phyloP scores from a whole-genome alignment of 176 grass and related monocot genomes.

The Cenchrus fungigraminus region DNA sequence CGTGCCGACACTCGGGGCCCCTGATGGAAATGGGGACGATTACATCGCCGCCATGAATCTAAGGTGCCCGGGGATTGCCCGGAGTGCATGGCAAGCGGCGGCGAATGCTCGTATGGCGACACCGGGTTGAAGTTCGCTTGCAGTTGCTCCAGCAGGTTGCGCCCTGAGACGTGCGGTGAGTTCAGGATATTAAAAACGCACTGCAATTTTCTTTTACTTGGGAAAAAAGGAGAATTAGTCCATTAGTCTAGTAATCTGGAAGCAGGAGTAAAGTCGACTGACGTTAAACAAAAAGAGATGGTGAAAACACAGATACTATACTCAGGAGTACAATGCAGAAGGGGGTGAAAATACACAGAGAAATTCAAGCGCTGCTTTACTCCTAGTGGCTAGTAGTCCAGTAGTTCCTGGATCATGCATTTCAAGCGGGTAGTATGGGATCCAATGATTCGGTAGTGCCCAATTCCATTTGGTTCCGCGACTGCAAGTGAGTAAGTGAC shows the following conservation, averaged over 20 bases:
- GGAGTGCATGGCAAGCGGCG: slow-evolving; percentile 36
- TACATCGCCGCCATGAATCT: slow-evolving; percentile 5
- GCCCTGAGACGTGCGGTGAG: slow-evolving; percentile 35
- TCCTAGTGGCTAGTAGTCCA: not conserved
- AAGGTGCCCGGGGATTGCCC: not conserved
- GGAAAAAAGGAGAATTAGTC: not conserved
- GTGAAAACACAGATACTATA: not conserved
- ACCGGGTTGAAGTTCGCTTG: slow-evolving; percentile 6
- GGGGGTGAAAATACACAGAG: not conserved
- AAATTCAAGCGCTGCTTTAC: not conserved
- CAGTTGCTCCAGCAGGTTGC: not conserved
- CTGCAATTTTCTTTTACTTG: not conserved
- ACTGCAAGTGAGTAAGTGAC: not conserved
- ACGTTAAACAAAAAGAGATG: not conserved
- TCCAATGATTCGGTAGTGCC: not conserved
- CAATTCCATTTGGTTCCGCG: not conserved
- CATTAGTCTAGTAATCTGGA: not conserved
- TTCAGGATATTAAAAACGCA: not conserved
- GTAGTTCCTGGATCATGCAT: not conserved
- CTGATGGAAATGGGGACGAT: not conserved
- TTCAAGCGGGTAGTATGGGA: not conserved
- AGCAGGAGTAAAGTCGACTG: not conserved
- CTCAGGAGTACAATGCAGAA: not conserved
- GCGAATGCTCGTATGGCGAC: slow-evolving; percentile 9
- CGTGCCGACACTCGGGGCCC: not conserved